Evolutionary conservation across 148 eudicot genomes (phyloP).

Genomic region (Chenopodium formosanum): DNA sequence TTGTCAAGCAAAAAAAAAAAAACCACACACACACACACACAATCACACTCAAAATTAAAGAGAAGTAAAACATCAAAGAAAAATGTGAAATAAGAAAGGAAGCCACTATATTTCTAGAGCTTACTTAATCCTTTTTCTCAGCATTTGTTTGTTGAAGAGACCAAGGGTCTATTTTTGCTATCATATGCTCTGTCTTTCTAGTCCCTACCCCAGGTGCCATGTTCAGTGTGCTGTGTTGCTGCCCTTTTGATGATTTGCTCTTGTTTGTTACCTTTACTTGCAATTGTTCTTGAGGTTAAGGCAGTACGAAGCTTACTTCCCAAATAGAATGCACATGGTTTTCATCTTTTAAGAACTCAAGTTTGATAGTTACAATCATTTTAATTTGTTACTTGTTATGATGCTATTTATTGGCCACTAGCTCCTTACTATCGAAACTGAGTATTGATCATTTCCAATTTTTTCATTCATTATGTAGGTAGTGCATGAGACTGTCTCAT

Average conservation of each 20-base stretch:
- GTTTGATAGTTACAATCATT: background rate
- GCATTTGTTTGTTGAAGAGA: background rate
- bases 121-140: background rate
- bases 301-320: background rate
- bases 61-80: background rate
- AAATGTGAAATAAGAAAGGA: background rate
- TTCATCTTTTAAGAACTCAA: background rate
- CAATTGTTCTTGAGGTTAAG: background rate
- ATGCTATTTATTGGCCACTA: background rate
- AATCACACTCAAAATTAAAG: background rate
- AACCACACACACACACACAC: background rate
- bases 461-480: constrained; percentile 40
- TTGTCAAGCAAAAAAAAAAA: too few relatives aligned
- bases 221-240: background rate
- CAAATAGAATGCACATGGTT: background rate
- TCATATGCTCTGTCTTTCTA: background rate
- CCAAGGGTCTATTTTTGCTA: background rate
- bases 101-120: background rate
- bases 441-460: background rate
- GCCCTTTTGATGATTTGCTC: background rate
- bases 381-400: background rate
- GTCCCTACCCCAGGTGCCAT: background rate
- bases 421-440: background rate
- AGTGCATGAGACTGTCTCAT: constrained; percentile 43
- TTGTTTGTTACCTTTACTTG: background rate